Conservation (phyloP, 2,329 filamentous ascomycete species). For the Fusarium sp. region DNA sequence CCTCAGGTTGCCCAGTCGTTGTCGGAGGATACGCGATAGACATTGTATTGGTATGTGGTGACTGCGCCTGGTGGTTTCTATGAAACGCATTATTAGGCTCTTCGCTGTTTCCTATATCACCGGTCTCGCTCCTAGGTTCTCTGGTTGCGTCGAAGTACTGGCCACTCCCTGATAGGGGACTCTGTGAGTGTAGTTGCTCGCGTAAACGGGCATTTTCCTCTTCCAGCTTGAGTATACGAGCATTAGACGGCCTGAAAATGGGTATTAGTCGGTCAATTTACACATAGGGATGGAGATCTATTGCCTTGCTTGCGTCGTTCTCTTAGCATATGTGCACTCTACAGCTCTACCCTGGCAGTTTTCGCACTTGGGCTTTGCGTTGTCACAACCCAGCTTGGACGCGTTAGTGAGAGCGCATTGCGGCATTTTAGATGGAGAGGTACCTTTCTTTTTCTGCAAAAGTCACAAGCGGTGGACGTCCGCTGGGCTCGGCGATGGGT, state of each 20-base stretch:
- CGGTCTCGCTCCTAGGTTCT: neutral
- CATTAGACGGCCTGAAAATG: conserved; percentile 29
- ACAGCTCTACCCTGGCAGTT: conserved; percentile 17
- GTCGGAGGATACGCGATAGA: neutral
- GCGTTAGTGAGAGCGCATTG: fast-evolving
- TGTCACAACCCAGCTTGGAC: conserved; percentile 34
- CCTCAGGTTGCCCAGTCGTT: neutral
- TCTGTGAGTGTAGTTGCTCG: conserved; percentile 42
- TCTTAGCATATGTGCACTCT: conserved; percentile 29
- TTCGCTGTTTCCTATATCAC: too few relatives aligned
- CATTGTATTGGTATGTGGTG: fast-evolving
- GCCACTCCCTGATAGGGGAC: fast-evolving
- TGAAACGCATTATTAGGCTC: too few relatives aligned
- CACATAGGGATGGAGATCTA: fast-evolving
- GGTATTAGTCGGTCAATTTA: fast-evolving
- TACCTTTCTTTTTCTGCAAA: conserved; percentile 39
- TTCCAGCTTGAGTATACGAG: conserved; percentile 48
- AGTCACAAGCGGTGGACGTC: conserved; percentile 30
- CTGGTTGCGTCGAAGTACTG: too few relatives aligned
- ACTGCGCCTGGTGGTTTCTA: fast-evolving
- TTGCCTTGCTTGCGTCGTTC: conserved; percentile 19
- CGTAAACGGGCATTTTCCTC: conserved; percentile 52
- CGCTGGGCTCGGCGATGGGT: neutral
- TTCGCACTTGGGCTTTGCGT: conserved; percentile 29
- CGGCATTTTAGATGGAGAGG: fast-evolving